Base-by-base conservation (phyloP, 1,139 yeast genomes). In the Lodderomyces metapsilosis region DNA sequence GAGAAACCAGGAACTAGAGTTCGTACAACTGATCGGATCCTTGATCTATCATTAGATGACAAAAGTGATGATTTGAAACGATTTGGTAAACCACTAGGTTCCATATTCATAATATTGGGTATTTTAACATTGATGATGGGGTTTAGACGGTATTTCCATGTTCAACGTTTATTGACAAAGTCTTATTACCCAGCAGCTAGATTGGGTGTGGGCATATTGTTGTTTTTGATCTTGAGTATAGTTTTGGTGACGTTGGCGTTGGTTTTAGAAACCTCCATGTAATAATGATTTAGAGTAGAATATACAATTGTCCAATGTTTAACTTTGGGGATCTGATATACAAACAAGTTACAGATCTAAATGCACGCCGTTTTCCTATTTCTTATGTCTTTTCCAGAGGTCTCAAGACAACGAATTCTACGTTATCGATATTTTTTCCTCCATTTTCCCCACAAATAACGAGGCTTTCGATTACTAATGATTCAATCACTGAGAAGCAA, bases 41-140 rank as follows among this genome's bases (percentile, higher is more conserved):
- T 61, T 3, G 39, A 38, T 2, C 38, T 54, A 15, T 3, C 35
- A 5, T 28, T 39, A 22, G 49, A 46, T 28, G 36, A 35, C 35
- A 39, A 43, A 6, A 38, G 39, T 18, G 37, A 42, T 21, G 39
- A 49, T 3, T 46, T 61, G n/a, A 43, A 44, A 17, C 45, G 51
- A 31, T 60, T 54, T 35, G 75, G 74, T 12, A 67, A 67, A 45
- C 68, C 67, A 0, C 52, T 70, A 41, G 76, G 75, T 1, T 54
- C 64, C 4, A 47, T 56, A 5, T 70, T 69, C 45, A 63, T 70
- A 5, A 35, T 56, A 3, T 46, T 70, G 39, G 76, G 75, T 1
- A 67, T 70, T 4, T 36, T 57, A 8, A 63, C 73, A 2, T 52
- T 70, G 17, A 11, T 66, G 2, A 56, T 58, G 45, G 75, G 76